phyloP scores from a whole-genome alignment of 2,329 filamentous ascomycete genomes.

The Aureobasidium mangrovei region DNA sequence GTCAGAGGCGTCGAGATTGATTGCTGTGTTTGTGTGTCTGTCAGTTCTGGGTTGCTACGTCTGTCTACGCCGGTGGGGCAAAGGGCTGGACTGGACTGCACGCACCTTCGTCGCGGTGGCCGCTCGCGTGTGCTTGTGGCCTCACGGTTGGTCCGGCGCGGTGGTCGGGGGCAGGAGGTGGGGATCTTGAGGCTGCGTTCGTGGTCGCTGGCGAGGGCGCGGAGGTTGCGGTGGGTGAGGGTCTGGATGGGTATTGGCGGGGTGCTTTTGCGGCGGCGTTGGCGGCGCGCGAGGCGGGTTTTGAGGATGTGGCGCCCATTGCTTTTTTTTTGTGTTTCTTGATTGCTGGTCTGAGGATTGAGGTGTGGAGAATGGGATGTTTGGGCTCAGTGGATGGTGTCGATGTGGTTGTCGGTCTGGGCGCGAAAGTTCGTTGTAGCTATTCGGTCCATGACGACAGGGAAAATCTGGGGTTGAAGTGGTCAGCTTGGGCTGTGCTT shows the following conservation, averaged over 20 bases:
- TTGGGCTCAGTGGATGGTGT: too few species aligned
- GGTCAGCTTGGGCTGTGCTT: background rate
- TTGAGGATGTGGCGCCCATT: constrained; percentile 54
- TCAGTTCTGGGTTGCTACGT: background rate
- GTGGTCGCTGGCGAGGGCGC: constrained; percentile 15
- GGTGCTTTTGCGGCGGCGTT: constrained; percentile 41
- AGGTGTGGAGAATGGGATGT: too few species aligned
- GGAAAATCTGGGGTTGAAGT: constrained; percentile 1
- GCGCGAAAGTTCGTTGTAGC: too few species aligned
- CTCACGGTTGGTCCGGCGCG: constrained; percentile 34
- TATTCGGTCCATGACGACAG: constrained; percentile 5
- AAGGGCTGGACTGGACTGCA: background rate
- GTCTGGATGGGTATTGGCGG: constrained; percentile 48
- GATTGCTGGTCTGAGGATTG: too few species aligned
- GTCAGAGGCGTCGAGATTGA: constrained; percentile 53
- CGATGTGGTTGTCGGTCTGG: too few species aligned
- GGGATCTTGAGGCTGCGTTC: constrained; percentile 20
- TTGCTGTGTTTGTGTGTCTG: constrained; percentile 30
- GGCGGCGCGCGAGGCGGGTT: constrained; percentile 34
- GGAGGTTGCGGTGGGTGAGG: constrained; percentile 22
- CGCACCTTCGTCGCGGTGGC: constrained; percentile 32
- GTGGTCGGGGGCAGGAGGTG: constrained; percentile 22
- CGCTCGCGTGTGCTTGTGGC: constrained; percentile 32
- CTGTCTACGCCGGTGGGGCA: too few species aligned
- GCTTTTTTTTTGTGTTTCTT: background rate